These are phyloP conservation scores for Exophiala viscosa DNA, from an alignment of 2,329 filamentous ascomycete species.

Conservation along the genomic window DNA sequence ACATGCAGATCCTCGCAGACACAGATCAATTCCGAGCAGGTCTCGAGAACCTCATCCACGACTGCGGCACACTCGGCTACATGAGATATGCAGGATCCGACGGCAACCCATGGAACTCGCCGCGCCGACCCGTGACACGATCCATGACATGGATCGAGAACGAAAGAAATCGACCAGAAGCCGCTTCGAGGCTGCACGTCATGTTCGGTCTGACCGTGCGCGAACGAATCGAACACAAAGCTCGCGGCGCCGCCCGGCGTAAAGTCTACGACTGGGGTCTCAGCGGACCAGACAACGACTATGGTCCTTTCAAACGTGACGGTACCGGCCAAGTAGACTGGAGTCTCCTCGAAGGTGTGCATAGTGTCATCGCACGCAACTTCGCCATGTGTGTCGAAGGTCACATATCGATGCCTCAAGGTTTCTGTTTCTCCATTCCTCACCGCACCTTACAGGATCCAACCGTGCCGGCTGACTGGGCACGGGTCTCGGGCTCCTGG, in stretches of 20 bases:
- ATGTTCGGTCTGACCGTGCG: constrained; percentile 24
- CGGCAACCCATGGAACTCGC: constrained; percentile 5
- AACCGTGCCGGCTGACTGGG: constrained; percentile 25
- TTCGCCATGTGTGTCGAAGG: constrained; percentile 21
- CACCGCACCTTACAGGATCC: constrained; percentile 24
- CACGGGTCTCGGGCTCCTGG: constrained; percentile 25
- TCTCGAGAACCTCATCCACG: constrained; percentile 22
- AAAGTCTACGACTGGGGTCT: constrained; percentile 27
- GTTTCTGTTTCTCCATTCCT: constrained; percentile 28
- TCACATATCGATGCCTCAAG: constrained; percentile 21
- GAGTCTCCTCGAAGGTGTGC: constrained; percentile 25
- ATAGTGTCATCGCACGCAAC: constrained; percentile 22
- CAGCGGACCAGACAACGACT: constrained; percentile 21
- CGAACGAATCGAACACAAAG: constrained; percentile 19
- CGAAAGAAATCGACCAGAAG: constrained; percentile 17
- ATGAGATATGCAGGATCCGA: neutral
- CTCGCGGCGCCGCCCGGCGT: constrained; percentile 20
- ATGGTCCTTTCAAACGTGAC: constrained; percentile 25
- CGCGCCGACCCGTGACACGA: constrained; percentile 12
- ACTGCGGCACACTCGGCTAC: neutral
- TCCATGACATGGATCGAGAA: constrained; percentile 10
- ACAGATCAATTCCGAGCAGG: constrained; percentile 9
- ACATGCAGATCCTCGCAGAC: constrained; percentile 20
- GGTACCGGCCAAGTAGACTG: constrained; percentile 26
- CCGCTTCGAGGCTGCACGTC: constrained; percentile 26